Conservation (phyloP, 2,329 filamentous ascomycete species). For the Xylaria arbuscula region DNA sequence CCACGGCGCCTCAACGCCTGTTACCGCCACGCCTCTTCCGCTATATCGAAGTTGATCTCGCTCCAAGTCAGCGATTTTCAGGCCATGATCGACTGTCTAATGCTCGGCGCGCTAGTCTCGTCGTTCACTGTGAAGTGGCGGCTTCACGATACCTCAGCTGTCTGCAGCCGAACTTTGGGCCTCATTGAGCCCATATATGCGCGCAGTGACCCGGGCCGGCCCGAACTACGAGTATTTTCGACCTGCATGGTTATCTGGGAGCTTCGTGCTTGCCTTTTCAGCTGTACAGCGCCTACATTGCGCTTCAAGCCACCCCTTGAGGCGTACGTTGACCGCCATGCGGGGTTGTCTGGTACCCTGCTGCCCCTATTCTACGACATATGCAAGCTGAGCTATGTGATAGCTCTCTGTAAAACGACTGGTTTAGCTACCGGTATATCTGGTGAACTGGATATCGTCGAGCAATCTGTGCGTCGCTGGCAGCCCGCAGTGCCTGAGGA, state of each 20-base stretch:
- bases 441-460: constrained; percentile 8
- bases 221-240: neutral
- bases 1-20: neutral
- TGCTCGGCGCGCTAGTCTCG: constrained; percentile 2
- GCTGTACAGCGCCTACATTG: neutral
- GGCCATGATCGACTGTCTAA: neutral
- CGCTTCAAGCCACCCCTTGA: neutral
- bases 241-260: neutral
- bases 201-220: neutral
- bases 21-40: neutral
- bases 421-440: neutral
- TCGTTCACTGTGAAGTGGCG: neutral
- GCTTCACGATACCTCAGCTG: neutral
- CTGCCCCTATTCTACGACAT: constrained; percentile 16
- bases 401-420: neutral
- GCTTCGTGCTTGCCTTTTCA: neutral
- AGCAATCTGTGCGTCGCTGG: constrained; percentile 12
- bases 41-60: neutral
- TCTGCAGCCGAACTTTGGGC: neutral
- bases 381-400: neutral
- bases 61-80: neutral
- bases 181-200: neutral
- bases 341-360: constrained; percentile 11
- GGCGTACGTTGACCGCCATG: constrained; percentile 7
- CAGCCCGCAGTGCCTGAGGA: constrained; percentile 13